phyloP scores from a whole-genome alignment of 768 basidiomycete species.

The Tylopilus cervinicoccineus region DNA sequence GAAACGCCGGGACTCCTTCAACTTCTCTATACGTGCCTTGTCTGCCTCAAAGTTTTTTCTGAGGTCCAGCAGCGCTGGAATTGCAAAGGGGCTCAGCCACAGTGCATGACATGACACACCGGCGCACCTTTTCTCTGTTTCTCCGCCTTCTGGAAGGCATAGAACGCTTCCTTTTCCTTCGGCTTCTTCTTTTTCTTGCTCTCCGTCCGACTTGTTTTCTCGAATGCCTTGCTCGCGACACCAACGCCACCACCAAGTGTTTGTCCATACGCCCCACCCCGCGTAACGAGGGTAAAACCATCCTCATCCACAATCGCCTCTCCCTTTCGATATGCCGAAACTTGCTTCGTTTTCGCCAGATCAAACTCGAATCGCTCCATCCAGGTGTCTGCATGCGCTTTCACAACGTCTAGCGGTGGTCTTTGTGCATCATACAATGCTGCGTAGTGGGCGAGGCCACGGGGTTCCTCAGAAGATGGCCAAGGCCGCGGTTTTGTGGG shows the following conservation, averaged over 20 bases:
- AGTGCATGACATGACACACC: not conserved
- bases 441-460: conserved; percentile 70
- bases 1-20: conserved; percentile 73
- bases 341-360: conserved; percentile 50
- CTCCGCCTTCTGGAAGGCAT: conserved; percentile 88
- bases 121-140: conserved; percentile 76
- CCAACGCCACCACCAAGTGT: conserved; percentile 78
- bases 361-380: conserved; percentile 73
- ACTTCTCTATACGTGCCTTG: conserved; percentile 49
- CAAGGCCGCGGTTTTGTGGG: conserved; percentile 54
- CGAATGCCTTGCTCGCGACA: conserved; percentile 58
- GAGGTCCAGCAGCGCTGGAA: conserved; percentile 51
- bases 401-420: conserved; percentile 70
- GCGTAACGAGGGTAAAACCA: conserved; percentile 91
- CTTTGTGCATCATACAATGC: conserved; percentile 61
- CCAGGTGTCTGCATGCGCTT: conserved; percentile 74
- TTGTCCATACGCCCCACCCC: conserved; percentile 86
- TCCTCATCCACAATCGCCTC: conserved; percentile 92
- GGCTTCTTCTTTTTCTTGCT: conserved; percentile 51
- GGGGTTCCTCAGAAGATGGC: conserved; percentile 59
- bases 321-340: conserved; percentile 70
- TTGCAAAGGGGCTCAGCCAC: conserved; percentile 3
- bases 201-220: conserved; percentile 32
- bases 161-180: conserved; percentile 75
- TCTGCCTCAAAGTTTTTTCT: conserved; percentile 85